Percentiles rank a stretch among this genome's conserved stretches.
Evolutionary conservation across 805 yeast species (phyloP).

Genomic region (Millerozyma miso): DNA sequence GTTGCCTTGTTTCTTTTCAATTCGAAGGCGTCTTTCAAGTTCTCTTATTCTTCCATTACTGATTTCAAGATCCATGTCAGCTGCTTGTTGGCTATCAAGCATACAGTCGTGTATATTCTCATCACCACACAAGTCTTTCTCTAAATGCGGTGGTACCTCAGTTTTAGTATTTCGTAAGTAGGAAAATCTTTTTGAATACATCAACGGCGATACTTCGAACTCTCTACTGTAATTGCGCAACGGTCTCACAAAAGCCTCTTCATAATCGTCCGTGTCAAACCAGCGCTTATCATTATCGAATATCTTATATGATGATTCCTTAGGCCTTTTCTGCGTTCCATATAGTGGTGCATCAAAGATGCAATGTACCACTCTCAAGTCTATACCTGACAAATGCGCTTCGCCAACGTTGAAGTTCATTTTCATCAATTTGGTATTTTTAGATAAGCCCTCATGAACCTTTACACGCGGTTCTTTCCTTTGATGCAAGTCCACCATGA

Average conservation of each 20-base stretch:
- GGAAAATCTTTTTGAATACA: slow-evolving; percentile 65
- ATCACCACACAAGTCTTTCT: slow-evolving; percentile 14
- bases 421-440: slow-evolving; percentile 45
- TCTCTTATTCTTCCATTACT: slow-evolving; percentile 23
- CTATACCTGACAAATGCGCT: slow-evolving; percentile 51
- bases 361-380: slow-evolving; percentile 54
- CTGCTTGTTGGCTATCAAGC: slow-evolving; percentile 22
- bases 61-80: slow-evolving; percentile 23
- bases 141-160: slow-evolving; percentile 6
- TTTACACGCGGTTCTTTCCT: slow-evolving; percentile 33
- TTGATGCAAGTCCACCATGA: slow-evolving; percentile 39
- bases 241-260: slow-evolving; percentile 49
- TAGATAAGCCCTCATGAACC: slow-evolving; percentile 42
- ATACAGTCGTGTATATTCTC: slow-evolving; percentile 30
- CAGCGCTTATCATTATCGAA: slow-evolving; percentile 56
- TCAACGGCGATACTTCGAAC: slow-evolving; percentile 55
- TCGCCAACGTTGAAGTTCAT: slow-evolving; percentile 68
- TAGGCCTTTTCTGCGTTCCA: slow-evolving; percentile 3
- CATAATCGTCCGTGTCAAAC: slow-evolving; percentile 61
- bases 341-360: slow-evolving; percentile 34
- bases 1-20: slow-evolving; percentile 6
- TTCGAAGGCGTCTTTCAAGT: slow-evolving; percentile 15
- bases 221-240: slow-evolving; percentile 31
- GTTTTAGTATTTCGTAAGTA: slow-evolving; percentile 57
- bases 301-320: slow-evolving; percentile 20